Evolutionary conservation across 306 rosid species (phyloP), one percentile per base, ranked within the genome.

Genomic region (Vicia villosa): DNA sequence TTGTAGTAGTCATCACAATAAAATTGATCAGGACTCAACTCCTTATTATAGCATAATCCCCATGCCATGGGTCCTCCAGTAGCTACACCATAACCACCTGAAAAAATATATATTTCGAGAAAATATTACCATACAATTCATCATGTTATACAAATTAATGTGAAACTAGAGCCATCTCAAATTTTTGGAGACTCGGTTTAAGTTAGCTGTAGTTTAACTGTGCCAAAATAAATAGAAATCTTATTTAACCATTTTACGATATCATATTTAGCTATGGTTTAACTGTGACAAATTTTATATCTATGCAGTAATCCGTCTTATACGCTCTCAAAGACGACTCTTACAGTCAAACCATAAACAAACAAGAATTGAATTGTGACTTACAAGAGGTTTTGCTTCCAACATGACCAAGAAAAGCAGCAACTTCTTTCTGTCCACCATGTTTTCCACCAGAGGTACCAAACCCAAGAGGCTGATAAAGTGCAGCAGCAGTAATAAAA

Each of bases 61-160:
- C 99, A 94, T 6, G 97, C 95, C n/a, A 80, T 74, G 16, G 99
- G 99, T 73, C 99, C 99, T 61, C 99, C 99, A 0, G 99, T 91
- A 19, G 96, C 96, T 76, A 94, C 99, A 38, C 97, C 99, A 79
- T 89, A 91, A 58, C 99, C 99, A 77, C 97, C 97, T 92, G 85
- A 51, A 80, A 80, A 70, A 15, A 34, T 7, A 63, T 19, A 68
- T 26, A 65, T 76, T 57, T 61, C 75, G 41, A 43, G 0, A 63
- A 63, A 13, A 8, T 36, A 10, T 61, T 51, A 73, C 37, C 15
- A 15, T 3, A 42, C 46, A 66, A 58, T 58, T 47, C 28, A 17
- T 61, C 10, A 62, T 19, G n/a, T 15, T 36, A 34, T 10, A 8
- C 16, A 16, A 60, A 19, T 0, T 28, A 17, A 41, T 66, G 12